Evolutionary conservation across 257 asterid genomes (phyloP).

Genomic region (Nicotiana obtusifolia): DNA sequence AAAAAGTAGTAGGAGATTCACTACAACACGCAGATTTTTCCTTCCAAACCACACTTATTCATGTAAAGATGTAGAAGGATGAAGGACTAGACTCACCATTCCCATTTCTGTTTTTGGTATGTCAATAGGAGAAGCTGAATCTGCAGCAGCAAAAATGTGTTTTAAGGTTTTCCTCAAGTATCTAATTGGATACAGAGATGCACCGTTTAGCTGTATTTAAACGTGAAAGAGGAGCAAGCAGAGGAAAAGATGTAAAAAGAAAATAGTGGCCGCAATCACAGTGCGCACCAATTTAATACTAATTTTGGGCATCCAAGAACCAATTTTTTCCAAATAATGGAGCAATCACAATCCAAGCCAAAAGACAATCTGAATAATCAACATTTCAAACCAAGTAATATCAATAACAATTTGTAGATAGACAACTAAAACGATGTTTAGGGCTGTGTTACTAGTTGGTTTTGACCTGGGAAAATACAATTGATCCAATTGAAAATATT

Average conservation of each 20-base stretch:
- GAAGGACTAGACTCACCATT: conserved; percentile 8
- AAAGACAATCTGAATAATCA: not conserved
- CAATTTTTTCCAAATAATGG: not conserved
- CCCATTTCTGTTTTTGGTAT: not conserved
- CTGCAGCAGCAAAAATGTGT: not conserved
- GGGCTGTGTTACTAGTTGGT: not conserved
- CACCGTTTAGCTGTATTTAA: too few relatives aligned
- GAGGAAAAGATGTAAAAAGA: not conserved
- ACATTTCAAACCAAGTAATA: not conserved
- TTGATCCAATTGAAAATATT: not conserved
- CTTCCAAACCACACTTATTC: not conserved
- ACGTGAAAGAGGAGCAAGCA: not conserved
- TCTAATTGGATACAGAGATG: not conserved
- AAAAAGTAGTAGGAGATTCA: not conserved
- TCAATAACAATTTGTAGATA: not conserved
- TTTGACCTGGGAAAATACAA: not conserved
- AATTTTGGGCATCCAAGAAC: not conserved
- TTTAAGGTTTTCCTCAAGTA: not conserved
- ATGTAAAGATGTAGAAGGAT: not conserved
- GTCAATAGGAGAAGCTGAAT: not conserved
- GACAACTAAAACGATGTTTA: not conserved
- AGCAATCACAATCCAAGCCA: not conserved
- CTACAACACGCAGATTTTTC: not conserved
- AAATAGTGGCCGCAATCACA: not conserved
- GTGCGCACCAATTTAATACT: not conserved